Evolutionary conservation across 225 moss, liverwort and hornwort species (phyloP), one percentile per base, ranked within the genome.

Genomic region (Bryoerythrophyllum caledonicum): DNA sequence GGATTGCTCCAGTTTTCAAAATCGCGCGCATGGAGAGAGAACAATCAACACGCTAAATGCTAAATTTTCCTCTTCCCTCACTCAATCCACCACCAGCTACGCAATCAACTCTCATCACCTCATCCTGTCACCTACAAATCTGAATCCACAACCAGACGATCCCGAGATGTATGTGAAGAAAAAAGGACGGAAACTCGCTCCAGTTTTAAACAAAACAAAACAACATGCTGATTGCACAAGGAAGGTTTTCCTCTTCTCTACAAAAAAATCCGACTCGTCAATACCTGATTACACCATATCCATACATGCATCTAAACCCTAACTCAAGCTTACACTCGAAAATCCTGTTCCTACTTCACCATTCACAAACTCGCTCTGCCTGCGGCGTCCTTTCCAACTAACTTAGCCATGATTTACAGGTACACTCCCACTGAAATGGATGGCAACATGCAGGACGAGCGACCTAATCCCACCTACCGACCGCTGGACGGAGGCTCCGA

Each of bases 311-410:
- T 14, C 4, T 15, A 14, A 44, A 55, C 16, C 70, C 52, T 23
- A 35, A 10, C 24, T 55, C 24, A n/a, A n/a, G n/a, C n/a, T n/a
- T n/a, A n/a, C n/a, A n/a, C n/a, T n/a, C n/a, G n/a, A 9, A 38
- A 25, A 37, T 70, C 10, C 37, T 69, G 8, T n/a, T 30, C 25
- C 25, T 37, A 56, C 8, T 19, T 15, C 17, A 17, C 38, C 25
- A 56, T n/a, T n/a, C n/a, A n/a, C n/a, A n/a, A n/a, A n/a, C n/a
- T 38, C 24, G 24, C 69, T 35, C 38, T 56, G 17, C 17, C 25
- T n/a, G n/a, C n/a, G n/a, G n/a, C 20, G 37, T 54, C 37, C 69
- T 69, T 54, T 54, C 24, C 69, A 69, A 69, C 54, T 10, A 69
- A 69, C n/a, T n/a, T n/a, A n/a, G n/a, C n/a, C n/a, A n/a, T n/a